These are phyloP conservation scores for Neonectria coccinea DNA, from an alignment of 2,329 filamentous ascomycete genomes.

Conservation along the genomic window DNA sequence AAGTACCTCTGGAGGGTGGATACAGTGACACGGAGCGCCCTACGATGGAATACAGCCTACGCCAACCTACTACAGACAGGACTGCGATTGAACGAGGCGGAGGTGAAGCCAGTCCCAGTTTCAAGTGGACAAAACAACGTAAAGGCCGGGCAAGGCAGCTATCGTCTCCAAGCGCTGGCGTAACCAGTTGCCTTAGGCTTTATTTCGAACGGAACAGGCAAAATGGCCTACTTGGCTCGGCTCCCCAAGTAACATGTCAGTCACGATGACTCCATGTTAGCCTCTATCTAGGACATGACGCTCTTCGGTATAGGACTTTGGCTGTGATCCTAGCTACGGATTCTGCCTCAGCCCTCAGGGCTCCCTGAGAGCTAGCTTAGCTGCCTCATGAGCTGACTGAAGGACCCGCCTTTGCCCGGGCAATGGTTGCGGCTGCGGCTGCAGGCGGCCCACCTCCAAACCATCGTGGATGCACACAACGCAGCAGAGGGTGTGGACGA, in stretches of 20 bases:
- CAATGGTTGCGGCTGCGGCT: constrained; percentile 8
- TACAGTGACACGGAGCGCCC: neutral
- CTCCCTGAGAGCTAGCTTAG: neutral
- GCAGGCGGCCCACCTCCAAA: neutral
- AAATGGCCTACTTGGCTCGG: neutral
- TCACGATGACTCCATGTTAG: neutral
- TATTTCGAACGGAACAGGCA: neutral
- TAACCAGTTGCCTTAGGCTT: neutral
- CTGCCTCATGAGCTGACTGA: neutral
- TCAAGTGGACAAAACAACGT: neutral
- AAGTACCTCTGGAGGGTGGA: neutral
- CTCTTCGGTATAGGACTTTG: neutral
- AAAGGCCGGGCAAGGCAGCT: neutral
- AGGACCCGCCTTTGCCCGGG: neutral
- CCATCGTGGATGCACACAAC: neutral
- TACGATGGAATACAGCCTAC: neutral
- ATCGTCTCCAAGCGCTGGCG: neutral
- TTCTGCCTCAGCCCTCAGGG: neutral
- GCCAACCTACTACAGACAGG: neutral
- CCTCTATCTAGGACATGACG: neutral
- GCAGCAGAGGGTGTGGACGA: neutral
- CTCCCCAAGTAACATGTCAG: neutral
- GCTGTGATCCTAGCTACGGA: neutral
- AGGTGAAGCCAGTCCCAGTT: neutral
- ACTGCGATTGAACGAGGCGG: neutral